Conservation (phyloP, 345 rosid species). For the Conringia planisiliqua region DNA sequence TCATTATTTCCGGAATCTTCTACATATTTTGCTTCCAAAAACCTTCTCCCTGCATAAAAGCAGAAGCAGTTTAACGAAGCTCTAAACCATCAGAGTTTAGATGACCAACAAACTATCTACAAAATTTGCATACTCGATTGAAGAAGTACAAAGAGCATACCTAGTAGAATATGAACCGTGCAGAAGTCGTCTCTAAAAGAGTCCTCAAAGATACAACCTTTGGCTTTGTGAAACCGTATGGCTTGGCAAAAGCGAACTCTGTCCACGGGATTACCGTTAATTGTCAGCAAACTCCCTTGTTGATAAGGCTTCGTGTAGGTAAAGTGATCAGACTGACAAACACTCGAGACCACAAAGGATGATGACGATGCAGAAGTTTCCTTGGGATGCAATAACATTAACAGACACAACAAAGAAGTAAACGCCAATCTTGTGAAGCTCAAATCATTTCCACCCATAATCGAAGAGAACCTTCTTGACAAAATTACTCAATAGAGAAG, state of each 20-base stretch:
- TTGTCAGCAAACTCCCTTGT: conserved; percentile 38
- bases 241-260: conserved; percentile 52
- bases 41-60: conserved; percentile 47
- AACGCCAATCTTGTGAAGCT: conserved; percentile 35
- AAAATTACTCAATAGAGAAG: neutral
- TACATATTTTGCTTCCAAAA: conserved; percentile 42
- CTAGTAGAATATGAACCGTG: conserved; percentile 39
- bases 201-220: conserved; percentile 43
- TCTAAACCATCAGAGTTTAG: neutral
- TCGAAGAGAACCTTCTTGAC: neutral
- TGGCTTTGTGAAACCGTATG: conserved; percentile 42
- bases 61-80: neutral
- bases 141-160: conserved; percentile 35
- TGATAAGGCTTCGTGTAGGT: conserved; percentile 42
- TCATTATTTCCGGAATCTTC: conserved; percentile 9
- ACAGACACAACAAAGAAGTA: conserved; percentile 32
- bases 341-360: conserved; percentile 40
- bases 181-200: conserved; percentile 38
- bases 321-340: conserved; percentile 54
- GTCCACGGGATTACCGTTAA: conserved; percentile 58
- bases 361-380: conserved; percentile 39
- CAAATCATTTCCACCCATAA: conserved; percentile 26
- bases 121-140: neutral
- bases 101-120: neutral
- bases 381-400: conserved; percentile 42